Conservation (phyloP, 2,329 filamentous ascomycete genomes). For the Knufia petricola region DNA sequence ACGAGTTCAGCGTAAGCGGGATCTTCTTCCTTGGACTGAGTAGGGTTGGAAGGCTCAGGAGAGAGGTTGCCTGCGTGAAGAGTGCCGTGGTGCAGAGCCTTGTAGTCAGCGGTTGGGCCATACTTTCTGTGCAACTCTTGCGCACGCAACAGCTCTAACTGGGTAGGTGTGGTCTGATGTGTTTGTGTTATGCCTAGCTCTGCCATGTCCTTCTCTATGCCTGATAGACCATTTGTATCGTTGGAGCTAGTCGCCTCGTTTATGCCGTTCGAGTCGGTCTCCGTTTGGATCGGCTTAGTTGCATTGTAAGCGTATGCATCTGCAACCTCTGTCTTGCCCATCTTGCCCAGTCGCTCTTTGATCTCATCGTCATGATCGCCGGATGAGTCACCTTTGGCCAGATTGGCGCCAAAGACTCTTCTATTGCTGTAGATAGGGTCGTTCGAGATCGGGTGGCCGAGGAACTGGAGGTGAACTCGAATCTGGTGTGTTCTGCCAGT, state of each 20-base stretch:
- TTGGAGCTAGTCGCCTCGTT: neutral
- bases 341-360: conserved; percentile 70
- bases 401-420: conserved; percentile 73
- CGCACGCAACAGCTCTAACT: conserved; percentile 12
- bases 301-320: conserved; percentile 79
- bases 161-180: conserved; percentile 22
- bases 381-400: conserved; percentile 60
- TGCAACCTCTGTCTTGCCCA: conserved; percentile 90
- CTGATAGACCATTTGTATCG: neutral
- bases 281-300: conserved; percentile 13
- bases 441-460: conserved; percentile 92
- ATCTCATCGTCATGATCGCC: conserved; percentile 79
- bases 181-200: conserved; percentile 17
- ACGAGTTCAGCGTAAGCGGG: conserved; percentile 17
- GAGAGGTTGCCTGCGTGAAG: conserved; percentile 25
- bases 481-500: conserved; percentile 94
- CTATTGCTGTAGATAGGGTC: conserved; percentile 97
- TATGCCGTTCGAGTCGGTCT: neutral
- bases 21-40: conserved; percentile 11
- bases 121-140: conserved; percentile 23
- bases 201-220: conserved; percentile 24
- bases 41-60: conserved; percentile 6
- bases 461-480: conserved; percentile 84
- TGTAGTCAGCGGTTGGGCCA: conserved; percentile 27
- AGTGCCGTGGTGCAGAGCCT: conserved; percentile 33